Evolutionary conservation across 2,329 filamentous ascomycete genomes (phyloP).

Genomic region (Endoconidiophora laricicola): DNA sequence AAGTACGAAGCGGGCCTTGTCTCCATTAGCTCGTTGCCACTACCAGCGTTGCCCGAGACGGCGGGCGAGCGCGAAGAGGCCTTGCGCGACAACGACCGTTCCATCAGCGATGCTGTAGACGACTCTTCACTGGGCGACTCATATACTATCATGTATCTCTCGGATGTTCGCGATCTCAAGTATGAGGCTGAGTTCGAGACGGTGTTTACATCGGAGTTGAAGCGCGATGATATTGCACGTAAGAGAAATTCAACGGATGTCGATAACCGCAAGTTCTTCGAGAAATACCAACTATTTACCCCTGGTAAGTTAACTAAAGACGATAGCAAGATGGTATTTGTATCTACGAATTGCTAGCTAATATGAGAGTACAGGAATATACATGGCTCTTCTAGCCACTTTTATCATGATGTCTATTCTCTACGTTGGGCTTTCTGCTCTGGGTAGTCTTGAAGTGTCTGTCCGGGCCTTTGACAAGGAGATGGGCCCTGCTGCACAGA

Average conservation of each 20-base stretch:
- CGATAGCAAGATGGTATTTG: background rate
- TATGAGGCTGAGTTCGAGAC: conserved; percentile 14
- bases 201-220: conserved; percentile 40
- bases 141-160: conserved; percentile 65
- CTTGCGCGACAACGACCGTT: conserved; percentile 22
- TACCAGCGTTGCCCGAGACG: conserved; percentile 5
- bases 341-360: background rate
- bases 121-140: conserved; percentile 24
- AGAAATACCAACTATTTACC: conserved; percentile 88
- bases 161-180: conserved; percentile 27
- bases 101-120: conserved; percentile 33
- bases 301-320: conserved; percentile 42
- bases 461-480: conserved; percentile 96
- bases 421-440: conserved; percentile 57
- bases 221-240: conserved; percentile 34
- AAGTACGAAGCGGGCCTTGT: conserved; percentile 9
- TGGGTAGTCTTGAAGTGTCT: conserved; percentile 69
- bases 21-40: conserved; percentile 10
- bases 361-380: conserved; percentile 46
- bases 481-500: conserved; percentile 74
- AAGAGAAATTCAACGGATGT: conserved; percentile 24
- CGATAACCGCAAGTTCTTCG: conserved; percentile 49
- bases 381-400: conserved; percentile 63
- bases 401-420: conserved; percentile 62
- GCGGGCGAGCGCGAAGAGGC: background rate